These are phyloP conservation scores for Amphibolis antarctica DNA, from an alignment of 106 monocot species.

Conservation along the genomic window DNA sequence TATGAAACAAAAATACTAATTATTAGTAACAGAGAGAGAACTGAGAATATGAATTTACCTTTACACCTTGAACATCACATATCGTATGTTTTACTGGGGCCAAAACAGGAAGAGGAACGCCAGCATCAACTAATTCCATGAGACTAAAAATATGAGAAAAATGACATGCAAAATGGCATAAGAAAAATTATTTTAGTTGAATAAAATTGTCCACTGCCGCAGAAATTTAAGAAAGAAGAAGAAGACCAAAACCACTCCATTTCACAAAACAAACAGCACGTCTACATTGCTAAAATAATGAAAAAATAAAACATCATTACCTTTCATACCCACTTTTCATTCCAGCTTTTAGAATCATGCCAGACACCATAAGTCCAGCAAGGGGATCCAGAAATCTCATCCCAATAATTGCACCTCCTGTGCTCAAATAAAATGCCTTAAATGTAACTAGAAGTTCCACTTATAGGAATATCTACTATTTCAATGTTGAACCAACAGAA, in stretches of 20 bases:
- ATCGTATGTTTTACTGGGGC: slow-evolving; percentile 65
- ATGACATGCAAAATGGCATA: neutral
- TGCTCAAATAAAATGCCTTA: neutral
- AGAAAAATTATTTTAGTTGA: neutral
- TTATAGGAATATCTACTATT: too few species aligned
- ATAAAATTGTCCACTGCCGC: neutral
- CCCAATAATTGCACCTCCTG: slow-evolving; percentile 76
- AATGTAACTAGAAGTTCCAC: too few species aligned
- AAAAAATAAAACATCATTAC: slow-evolving; percentile 14
- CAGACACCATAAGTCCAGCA: slow-evolving; percentile 86
- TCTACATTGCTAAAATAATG: neutral
- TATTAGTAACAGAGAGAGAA: neutral
- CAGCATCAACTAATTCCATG: slow-evolving; percentile 87
- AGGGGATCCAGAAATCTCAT: slow-evolving; percentile 73
- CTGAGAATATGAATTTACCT: slow-evolving; percentile 33
- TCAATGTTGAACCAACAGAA: too few species aligned
- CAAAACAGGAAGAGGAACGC: slow-evolving; percentile 39
- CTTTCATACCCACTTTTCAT: slow-evolving; percentile 67
- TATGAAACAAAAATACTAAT: too few species aligned
- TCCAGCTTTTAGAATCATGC: slow-evolving; percentile 95
- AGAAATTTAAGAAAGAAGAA: too few species aligned
- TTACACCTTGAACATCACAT: slow-evolving; percentile 66
- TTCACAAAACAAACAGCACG: neutral
- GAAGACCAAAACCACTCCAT: too few species aligned
- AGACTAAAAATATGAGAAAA: slow-evolving; percentile 34